Conservation (phyloP, 176 grass and related monocot species). For the Oryza meridionalis region DNA sequence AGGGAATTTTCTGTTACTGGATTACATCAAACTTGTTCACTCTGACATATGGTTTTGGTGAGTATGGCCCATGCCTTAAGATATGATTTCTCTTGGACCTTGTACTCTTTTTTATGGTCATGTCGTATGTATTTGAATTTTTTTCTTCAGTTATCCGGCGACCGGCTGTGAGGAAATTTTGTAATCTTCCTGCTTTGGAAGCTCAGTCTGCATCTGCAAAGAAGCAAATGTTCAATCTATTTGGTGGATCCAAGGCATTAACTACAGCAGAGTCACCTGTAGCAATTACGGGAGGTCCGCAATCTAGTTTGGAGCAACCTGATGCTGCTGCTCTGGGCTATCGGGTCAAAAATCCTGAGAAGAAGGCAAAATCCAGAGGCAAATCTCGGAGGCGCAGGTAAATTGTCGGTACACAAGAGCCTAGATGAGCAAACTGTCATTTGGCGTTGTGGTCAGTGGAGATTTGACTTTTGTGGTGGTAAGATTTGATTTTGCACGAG, state of each 20-base stretch:
- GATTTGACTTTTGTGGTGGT: conserved; percentile 24
- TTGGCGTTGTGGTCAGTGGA: not conserved
- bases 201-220: conserved; percentile 33
- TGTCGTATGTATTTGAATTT: not conserved
- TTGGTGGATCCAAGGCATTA: conserved; percentile 62
- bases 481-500: conserved; percentile 33
- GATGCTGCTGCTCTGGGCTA: conserved; percentile 73
- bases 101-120: conserved; percentile 27
- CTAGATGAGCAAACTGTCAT: conserved; percentile 15
- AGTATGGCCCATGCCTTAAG: conserved; percentile 43
- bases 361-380: conserved; percentile 74
- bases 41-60: conserved; percentile 71
- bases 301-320: conserved; percentile 53
- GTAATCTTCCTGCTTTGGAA: conserved; percentile 64
- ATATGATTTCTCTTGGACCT: conserved; percentile 7
- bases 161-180: conserved; percentile 58
- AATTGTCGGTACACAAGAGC: not conserved
- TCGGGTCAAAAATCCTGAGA: conserved; percentile 78
- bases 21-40: conserved; percentile 89
- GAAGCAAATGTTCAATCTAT: conserved; percentile 52
- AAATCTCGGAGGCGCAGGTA: conserved; percentile 64
- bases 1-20: conserved; percentile 97
- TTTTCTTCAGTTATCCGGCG: conserved; percentile 53
- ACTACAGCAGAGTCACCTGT: conserved; percentile 38
- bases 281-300: conserved; percentile 36